Conservation (phyloP, 805 yeast genomes). For the Candida ascalaphidarum region DNA sequence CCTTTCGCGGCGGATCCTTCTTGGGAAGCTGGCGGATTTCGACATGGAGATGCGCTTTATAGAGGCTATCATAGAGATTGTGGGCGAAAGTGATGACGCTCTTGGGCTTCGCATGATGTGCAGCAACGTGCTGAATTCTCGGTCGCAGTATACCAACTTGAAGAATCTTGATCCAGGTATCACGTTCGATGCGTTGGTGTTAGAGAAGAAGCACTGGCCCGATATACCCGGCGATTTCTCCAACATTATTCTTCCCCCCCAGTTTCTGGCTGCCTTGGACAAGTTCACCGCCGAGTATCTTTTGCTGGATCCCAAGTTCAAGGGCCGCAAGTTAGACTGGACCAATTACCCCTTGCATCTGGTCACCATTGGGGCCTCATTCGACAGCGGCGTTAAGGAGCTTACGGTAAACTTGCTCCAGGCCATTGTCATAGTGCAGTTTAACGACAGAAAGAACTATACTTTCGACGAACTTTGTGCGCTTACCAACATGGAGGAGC, state of each 20-base stretch:
- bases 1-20: conserved; percentile 27
- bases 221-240: conserved; percentile 19
- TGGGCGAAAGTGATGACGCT: conserved; percentile 25
- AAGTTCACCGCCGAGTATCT: conserved; percentile 14
- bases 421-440: conserved; percentile 31
- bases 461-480: conserved; percentile 12
- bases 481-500: conserved; percentile 22
- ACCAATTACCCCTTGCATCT: conserved; percentile 32
- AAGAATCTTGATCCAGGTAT: conserved; percentile 2
- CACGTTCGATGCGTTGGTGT: conserved; percentile 16
- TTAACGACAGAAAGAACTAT: conserved; percentile 18
- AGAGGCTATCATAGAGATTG: conserved; percentile 12
- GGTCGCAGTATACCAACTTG: conserved; percentile 5
- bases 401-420: conserved; percentile 34
- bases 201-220: conserved; percentile 33
- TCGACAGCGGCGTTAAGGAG: conserved; percentile 22
- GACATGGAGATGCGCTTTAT: conserved; percentile 15
- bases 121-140: conserved; percentile 19
- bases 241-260: conserved; percentile 15
- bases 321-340: conserved; percentile 31
- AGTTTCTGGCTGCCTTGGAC: conserved; percentile 9
- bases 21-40: conserved; percentile 12
- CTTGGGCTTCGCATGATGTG: conserved; percentile 23
- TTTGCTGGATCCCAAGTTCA: conserved; percentile 10
- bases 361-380: conserved; percentile 20